These are phyloP conservation scores for Forsythia suspensa DNA, from an alignment of 257 asterid species.

Conservation along the genomic window DNA sequence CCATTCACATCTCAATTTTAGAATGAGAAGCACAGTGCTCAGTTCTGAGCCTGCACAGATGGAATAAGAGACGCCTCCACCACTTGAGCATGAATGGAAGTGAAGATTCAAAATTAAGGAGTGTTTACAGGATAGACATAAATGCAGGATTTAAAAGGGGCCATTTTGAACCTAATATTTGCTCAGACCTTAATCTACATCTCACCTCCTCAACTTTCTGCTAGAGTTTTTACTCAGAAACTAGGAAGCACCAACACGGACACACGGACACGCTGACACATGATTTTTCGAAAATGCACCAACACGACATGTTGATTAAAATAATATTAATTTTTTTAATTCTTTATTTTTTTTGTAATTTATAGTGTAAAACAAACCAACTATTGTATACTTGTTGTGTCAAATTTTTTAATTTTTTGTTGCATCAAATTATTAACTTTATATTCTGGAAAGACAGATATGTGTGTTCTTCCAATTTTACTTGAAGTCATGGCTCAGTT, in stretches of 20 bases:
- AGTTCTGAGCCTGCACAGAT: slow-evolving; percentile 7
- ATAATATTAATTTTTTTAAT: no score
- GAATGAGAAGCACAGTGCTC: slow-evolving; percentile 4
- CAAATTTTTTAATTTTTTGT: not conserved
- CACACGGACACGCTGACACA: not conserved
- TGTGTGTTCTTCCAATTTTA: not conserved
- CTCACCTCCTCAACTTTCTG: not conserved
- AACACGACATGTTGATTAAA: not conserved
- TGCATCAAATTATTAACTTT: not conserved
- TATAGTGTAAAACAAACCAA: not conserved
- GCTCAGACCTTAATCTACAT: not conserved
- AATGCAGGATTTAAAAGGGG: not conserved
- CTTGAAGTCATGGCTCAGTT: not conserved
- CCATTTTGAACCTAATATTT: not conserved
- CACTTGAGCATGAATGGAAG: not conserved
- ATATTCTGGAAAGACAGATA: not conserved
- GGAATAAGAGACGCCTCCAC: not conserved
- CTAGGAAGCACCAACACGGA: not conserved
- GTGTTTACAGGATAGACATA: not conserved
- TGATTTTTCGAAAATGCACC: not conserved
- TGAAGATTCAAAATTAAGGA: not conserved
- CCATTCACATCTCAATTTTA: not conserved
- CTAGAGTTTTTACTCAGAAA: not conserved
- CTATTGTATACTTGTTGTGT: no score
- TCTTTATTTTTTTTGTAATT: not conserved